Evolutionary conservation across 495 filamentous ascomycete species (phyloP).

Genomic region (Recurvomyces mirabilis): DNA sequence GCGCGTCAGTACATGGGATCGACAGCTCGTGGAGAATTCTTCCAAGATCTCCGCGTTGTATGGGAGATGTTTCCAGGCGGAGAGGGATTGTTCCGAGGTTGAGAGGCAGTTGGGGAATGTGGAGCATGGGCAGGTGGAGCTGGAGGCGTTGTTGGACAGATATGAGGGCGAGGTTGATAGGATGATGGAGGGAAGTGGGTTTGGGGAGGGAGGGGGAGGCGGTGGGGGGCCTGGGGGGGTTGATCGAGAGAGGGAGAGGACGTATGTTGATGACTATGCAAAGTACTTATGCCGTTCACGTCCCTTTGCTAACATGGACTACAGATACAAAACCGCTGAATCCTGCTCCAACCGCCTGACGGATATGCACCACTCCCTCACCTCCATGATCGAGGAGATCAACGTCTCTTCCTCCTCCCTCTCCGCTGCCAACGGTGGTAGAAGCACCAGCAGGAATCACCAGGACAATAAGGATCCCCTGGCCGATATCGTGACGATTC

Average conservation of each 20-base stretch:
- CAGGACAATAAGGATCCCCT: conserved; percentile 53
- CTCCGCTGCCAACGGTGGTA: conserved; percentile 64
- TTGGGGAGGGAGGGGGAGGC: conserved; percentile 30
- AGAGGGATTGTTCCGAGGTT: conserved; percentile 78
- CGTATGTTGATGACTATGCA: too few relatives aligned
- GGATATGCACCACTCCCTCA: conserved; percentile 64
- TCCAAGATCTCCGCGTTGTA: conserved; percentile 87
- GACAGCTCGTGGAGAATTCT: conserved; percentile 77
- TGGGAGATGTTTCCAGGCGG: conserved; percentile 75
- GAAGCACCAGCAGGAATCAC: conserved; percentile 47
- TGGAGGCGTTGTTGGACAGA: conserved; percentile 68
- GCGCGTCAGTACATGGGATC: conserved; percentile 84
- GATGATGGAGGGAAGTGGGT: conserved; percentile 45
- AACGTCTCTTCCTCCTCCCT: conserved; percentile 74
- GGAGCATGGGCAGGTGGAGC: conserved; percentile 82
- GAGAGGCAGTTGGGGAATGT: conserved; percentile 80
- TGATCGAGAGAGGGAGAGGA: conserved; percentile 88
- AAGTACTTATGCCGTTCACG: too few relatives aligned
- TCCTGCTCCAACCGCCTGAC: conserved; percentile 14
- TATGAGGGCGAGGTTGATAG: conserved; percentile 85
- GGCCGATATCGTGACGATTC: conserved; percentile 82
- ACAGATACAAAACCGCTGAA: conserved; percentile 28
- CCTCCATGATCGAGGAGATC: conserved; percentile 97
- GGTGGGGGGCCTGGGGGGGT: conserved; percentile 54
- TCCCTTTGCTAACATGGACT: conserved; percentile 10